phyloP scores from a whole-genome alignment of 768 basidiomycete genomes.

The Russula olivacea region DNA sequence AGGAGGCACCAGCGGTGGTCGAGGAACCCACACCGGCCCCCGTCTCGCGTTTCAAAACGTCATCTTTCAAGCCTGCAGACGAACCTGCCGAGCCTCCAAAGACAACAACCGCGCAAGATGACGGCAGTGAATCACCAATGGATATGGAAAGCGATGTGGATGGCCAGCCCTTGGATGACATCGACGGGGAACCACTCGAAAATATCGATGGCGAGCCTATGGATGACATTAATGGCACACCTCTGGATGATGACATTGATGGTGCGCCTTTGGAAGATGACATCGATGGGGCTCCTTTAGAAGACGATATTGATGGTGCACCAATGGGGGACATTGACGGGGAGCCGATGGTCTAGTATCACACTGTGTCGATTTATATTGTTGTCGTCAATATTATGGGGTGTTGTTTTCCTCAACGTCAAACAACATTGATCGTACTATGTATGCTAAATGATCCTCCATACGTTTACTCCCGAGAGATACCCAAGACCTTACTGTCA shows the following conservation, averaged over 20 bases:
- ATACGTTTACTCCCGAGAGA: slow-evolving; percentile 3
- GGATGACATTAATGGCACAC: slow-evolving; percentile 35
- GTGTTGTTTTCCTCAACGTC: background rate
- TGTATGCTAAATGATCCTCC: slow-evolving; percentile 3
- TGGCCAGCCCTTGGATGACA: slow-evolving; percentile 45
- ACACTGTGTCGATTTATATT: background rate
- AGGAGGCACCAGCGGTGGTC: slow-evolving; percentile 26
- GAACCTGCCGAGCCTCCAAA: slow-evolving; percentile 31
- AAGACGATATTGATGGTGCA: slow-evolving; percentile 32
- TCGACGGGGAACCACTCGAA: slow-evolving; percentile 38
- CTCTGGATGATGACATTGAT: slow-evolving; percentile 34
- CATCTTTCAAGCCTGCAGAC: slow-evolving; percentile 68
- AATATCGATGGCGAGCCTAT: slow-evolving; percentile 35
- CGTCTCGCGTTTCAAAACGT: slow-evolving; percentile 67
- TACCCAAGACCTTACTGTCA: slow-evolving; percentile 4
- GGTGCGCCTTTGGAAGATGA: slow-evolving; percentile 26
- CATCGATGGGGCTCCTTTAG: slow-evolving; percentile 20
- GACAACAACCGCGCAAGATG: slow-evolving; percentile 28
- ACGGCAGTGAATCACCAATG: slow-evolving; percentile 40
- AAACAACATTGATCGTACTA: slow-evolving; percentile 6
- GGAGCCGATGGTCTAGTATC: slow-evolving; percentile 27
- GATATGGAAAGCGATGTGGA: slow-evolving; percentile 46
- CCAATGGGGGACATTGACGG: slow-evolving; percentile 37
- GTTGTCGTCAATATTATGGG: background rate
- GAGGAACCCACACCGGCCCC: slow-evolving; percentile 31